Evolutionary conservation across 768 basidiomycete genomes (phyloP).

Genomic region (Boletellus emodensis): DNA sequence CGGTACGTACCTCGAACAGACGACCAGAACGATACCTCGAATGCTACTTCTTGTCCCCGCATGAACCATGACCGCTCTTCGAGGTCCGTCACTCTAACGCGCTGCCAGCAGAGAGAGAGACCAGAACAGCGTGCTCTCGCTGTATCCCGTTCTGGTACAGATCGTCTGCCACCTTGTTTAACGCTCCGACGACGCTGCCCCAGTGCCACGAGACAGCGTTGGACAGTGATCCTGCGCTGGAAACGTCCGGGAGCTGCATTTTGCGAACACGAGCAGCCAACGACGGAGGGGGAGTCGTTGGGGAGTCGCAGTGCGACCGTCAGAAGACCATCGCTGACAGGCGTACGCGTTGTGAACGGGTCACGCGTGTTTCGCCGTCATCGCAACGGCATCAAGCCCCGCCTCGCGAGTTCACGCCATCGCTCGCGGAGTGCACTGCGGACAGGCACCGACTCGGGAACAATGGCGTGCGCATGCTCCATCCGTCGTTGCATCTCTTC

Average conservation of each 20-base stretch:
- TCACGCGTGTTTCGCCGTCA: constrained; percentile 26
- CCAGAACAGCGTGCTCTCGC: constrained; percentile 47
- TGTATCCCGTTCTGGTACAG: constrained; percentile 57
- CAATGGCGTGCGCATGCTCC: neutral
- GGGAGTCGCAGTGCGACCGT: constrained; percentile 45
- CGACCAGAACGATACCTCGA: neutral
- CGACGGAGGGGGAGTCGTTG: constrained; percentile 42
- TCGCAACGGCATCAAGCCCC: constrained; percentile 14
- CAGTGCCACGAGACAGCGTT: constrained; percentile 56
- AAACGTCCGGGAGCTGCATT: constrained; percentile 59
- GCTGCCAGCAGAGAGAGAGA: constrained; percentile 42
- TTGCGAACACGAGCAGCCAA: constrained; percentile 49
- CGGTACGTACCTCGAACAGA: too few species aligned
- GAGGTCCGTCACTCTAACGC: constrained; percentile 1
- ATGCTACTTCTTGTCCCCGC: neutral
- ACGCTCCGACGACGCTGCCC: constrained; percentile 51
- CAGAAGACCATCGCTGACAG: constrained; percentile 14
- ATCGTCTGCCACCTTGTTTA: constrained; percentile 52
- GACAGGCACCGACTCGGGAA: neutral
- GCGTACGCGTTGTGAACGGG: constrained; percentile 17
- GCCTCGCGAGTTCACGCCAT: constrained; percentile 17
- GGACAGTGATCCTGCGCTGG: constrained; percentile 47
- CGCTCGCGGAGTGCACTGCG: constrained; percentile 19
- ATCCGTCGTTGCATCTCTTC: neutral
- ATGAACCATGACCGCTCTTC: neutral